These are phyloP conservation scores for Neodidymelliopsis sp. DNA, from an alignment of 2,329 filamentous ascomycete species.

Conservation along the genomic window DNA sequence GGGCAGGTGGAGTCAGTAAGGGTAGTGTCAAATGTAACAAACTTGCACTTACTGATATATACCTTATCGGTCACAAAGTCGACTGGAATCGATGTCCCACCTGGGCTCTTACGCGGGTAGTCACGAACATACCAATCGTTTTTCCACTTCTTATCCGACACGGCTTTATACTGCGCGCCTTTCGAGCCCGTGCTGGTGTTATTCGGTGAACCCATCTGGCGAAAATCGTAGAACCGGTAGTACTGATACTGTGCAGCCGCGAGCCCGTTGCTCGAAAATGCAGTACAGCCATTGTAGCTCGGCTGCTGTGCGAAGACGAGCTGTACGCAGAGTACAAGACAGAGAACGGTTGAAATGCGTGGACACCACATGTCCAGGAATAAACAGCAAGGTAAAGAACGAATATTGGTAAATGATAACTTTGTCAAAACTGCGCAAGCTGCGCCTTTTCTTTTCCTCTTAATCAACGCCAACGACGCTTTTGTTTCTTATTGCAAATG, in stretches of 20 bases:
- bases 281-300: constrained; percentile 30
- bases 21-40: too few relatives aligned
- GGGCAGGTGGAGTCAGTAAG: too few relatives aligned
- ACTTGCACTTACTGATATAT: background rate
- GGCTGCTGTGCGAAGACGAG: background rate
- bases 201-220: background rate
- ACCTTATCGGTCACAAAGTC: background rate
- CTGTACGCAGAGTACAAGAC: background rate
- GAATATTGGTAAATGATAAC: too few relatives aligned
- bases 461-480: too few relatives aligned
- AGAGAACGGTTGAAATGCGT: too few relatives aligned
- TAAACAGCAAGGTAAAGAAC: too few relatives aligned
- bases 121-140: background rate
- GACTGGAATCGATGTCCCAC: background rate
- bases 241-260: constrained; percentile 19
- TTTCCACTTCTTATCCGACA: background rate
- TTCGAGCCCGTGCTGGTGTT: background rate
- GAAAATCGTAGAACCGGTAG: constrained; percentile 28
- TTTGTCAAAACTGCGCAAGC: too few relatives aligned
- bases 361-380: too few relatives aligned
- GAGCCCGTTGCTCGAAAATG: constrained; percentile 20
- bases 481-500: too few relatives aligned
- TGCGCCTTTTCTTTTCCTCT: too few relatives aligned
- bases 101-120: background rate
- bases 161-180: background rate